Conservation (phyloP, 768 basidiomycete species). For the Neoboletus magnificus region DNA sequence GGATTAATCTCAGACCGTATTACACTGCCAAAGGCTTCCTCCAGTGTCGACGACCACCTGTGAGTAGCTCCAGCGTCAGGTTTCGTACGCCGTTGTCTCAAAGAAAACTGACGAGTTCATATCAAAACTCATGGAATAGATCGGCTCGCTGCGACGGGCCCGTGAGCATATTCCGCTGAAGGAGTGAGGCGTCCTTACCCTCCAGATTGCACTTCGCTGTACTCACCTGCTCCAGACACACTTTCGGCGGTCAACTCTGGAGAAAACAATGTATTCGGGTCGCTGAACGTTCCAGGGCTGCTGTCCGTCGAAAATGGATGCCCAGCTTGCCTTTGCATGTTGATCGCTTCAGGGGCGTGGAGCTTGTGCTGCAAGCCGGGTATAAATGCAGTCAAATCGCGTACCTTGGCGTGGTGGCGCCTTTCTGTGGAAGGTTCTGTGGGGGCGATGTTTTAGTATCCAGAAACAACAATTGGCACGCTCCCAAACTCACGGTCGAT, state of each 20-base stretch:
- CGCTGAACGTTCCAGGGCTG: too few relatives aligned
- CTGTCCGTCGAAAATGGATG: not conserved
- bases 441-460: not conserved
- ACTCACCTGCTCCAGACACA: not conserved
- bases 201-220: not conserved
- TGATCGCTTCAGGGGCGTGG: not conserved
- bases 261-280: too few relatives aligned
- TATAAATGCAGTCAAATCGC: not conserved
- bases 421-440: constrained; percentile 1
- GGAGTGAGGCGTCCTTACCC: not conserved
- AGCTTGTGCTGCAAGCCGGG: not conserved
- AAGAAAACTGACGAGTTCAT: constrained; percentile 1
- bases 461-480: not conserved
- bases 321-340: not conserved
- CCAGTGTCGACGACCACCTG: not conserved
- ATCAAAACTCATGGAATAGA: not conserved
- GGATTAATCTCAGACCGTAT: not conserved
- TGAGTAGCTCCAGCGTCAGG: not conserved
- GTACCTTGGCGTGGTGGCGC: constrained; percentile 5
- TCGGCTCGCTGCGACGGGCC: not conserved
- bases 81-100: not conserved
- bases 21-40: not conserved
- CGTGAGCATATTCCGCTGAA: not conserved
- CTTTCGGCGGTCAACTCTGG: not conserved
- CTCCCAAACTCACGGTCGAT: not conserved